Conservation (phyloP, 306 rosid species). For the Prunus persica region Prunus_persica_NCBIv2 NC_034014.1:22848501-22849000, state of each 20-base stretch:
- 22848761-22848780: neutral
- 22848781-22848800: constrained; percentile 1
- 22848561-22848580: neutral
- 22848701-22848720: neutral
- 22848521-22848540: too few species aligned
- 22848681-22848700: neutral
- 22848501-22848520: too few species aligned
- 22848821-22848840: constrained; percentile 20
- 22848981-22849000: too few species aligned
- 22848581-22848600: neutral
- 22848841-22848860: neutral
- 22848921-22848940: too few species aligned
- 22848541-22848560: neutral
- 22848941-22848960: too few species aligned
- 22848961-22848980: too few species aligned
- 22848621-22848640: neutral
- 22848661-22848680: neutral
- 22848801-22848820: constrained; percentile 30
- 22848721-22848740: neutral
- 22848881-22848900: too few species aligned
- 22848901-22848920: too few species aligned
- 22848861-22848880: neutral
- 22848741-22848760: neutral
- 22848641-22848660: neutral
- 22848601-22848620: neutral